Conservation (phyloP, 2,329 filamentous ascomycete genomes). For the Iodosphaeria phyllophila region DNA sequence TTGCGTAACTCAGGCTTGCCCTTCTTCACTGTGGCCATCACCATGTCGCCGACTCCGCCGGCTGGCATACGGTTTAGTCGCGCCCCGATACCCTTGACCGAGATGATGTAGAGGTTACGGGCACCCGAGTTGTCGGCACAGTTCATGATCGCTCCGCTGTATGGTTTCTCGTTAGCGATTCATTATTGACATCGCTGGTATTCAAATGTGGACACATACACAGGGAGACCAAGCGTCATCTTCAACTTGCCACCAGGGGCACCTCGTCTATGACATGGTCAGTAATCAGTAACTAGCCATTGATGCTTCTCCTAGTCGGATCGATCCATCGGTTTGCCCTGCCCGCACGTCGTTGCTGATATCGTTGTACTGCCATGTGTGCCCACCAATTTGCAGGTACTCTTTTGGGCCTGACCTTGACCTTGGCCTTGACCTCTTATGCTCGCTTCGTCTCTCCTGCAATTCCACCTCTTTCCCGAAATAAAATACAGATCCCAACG, state of each 20-base stretch:
- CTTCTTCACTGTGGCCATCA: constrained; percentile 99
- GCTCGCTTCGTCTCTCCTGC: no score
- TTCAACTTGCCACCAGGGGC: constrained; percentile 93
- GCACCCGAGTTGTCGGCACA: constrained; percentile 99
- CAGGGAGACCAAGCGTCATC: constrained; percentile 99
- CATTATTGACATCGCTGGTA: no score
- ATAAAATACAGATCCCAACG: no score
- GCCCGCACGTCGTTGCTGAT: no score
- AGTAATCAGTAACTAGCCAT: no score
- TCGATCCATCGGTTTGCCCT: constrained; percentile 2
- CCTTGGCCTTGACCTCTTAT: no score
- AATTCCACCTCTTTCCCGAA: no score
- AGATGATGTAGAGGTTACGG: constrained; percentile 99
- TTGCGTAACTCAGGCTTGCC: constrained; percentile 99
- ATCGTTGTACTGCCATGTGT: no score
- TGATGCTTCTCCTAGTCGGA: background rate
- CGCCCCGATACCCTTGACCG: constrained; percentile 96
- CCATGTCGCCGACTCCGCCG: constrained; percentile 98
- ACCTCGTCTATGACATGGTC: constrained; percentile 60
- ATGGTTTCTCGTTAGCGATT: background rate
- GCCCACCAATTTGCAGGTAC: no score
- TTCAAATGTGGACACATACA: constrained; percentile 61
- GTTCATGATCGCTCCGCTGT: constrained; percentile 97
- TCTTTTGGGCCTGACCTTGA: no score
- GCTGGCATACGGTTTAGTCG: constrained; percentile 94